Base-by-base conservation (phyloP, 306 rosid genomes). In the Vicia sativa region DNA sequence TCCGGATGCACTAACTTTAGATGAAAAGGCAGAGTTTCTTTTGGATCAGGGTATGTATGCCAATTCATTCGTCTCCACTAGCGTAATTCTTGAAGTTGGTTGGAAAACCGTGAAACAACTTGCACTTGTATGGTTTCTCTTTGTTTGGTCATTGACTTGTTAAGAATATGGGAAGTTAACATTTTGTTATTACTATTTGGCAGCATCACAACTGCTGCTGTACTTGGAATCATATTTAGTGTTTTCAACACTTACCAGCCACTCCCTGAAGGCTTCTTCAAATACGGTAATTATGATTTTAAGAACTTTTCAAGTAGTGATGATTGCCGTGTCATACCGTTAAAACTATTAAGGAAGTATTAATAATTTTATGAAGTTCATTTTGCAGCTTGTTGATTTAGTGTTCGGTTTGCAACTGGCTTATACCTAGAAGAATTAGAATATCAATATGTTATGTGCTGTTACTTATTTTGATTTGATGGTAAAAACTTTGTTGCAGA, bases 1-100 rank as follows among this genome's bases (percentile, higher is more conserved):
- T 37, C 74, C 85, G 44, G 91, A 82, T 57, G 80, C 75, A 11
- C 85, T 95, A 72, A 90, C 82, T 82, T 70, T 90, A 66, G 97
- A 95, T 50, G 88, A 90, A 71, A 95, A 90, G 83, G 96, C 96
- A 13, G 97, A 87, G 81, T 67, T 95, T 69, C 85, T 95, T 71
- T 55, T 87, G 6, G 96, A 89, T 72, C 99, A 95, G 74, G 82
- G 99, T 90, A 81, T 45, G 99, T 88, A 81, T 45, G 79, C 64
- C 19, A 18, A 66, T 73, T 52, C 34, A 52, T 70, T 70, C 18
- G 26, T 74, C 35, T 63, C 10, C 11, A 18, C 42, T 64, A n/a
- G 67, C 72, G 66, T 12, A 62, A 37, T 70, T 54, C 29, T 35
- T 14, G 65, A 11, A 62, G 70, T 56, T 66, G 12, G 69, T 70